Conservation (phyloP, 805 yeast genomes). For the Candida endomychidarum region DNA sequence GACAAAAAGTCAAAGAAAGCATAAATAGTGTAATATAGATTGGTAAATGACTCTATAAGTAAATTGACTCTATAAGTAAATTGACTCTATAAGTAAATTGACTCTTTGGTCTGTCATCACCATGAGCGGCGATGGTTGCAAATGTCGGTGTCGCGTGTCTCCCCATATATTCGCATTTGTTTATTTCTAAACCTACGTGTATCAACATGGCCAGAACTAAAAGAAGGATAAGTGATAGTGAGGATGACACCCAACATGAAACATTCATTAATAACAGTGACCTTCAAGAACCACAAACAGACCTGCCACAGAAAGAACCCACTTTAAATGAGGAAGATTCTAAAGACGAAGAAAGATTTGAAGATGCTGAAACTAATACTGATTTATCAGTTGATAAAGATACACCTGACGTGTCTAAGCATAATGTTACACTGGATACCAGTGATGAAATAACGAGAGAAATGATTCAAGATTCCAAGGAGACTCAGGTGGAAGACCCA, state of each 20-base stretch:
- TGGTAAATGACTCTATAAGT: neutral
- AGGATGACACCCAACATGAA: conserved; percentile 9
- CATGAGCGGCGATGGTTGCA: too few relatives aligned
- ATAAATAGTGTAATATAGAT: conserved; percentile 10
- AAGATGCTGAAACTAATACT: conserved; percentile 7
- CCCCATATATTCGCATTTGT: conserved; percentile 15
- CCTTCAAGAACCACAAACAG: conserved; percentile 15
- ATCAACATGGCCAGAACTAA: conserved; percentile 10
- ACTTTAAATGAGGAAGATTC: neutral
- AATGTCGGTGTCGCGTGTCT: too few relatives aligned
- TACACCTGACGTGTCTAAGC: conserved; percentile 12
- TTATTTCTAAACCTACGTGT: conserved; percentile 8
- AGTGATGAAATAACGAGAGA: conserved; percentile 16
- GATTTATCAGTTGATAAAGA: conserved; percentile 5
- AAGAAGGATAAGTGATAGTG: conserved; percentile 10
- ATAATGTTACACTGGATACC: conserved; percentile 16
- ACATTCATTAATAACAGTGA: conserved; percentile 45
- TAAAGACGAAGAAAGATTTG: neutral
- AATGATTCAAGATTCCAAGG: neutral
- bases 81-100: too few relatives aligned
- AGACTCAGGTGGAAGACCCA: neutral
- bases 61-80: too few relatives aligned
- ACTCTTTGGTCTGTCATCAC: too few relatives aligned
- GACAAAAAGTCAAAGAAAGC: conserved; percentile 23
- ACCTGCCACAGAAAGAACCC: too few relatives aligned